Base-by-base conservation (phyloP, 495 filamentous ascomycete species). In the Cercophora samala region DNA sequence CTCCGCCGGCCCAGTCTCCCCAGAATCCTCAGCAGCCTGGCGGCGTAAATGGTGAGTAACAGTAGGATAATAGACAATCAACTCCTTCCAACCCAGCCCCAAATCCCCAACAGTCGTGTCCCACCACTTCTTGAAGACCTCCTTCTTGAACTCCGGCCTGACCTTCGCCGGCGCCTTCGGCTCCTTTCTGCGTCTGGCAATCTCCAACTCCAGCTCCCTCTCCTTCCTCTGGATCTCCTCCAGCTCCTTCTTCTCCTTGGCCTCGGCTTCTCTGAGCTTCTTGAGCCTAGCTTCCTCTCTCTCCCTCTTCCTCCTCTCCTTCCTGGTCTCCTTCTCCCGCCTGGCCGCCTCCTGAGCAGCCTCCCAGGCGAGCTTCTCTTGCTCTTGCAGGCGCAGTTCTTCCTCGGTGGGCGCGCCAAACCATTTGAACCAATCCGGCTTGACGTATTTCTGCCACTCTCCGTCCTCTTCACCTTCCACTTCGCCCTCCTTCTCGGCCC, bases 251-350 rank as follows among this genome's bases (percentile, higher is more conserved):
- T 46, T 46, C 37, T 46, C 37, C 37, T 13, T 46, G 3, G 37
- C 37, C 37, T 46, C 11, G 8, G 37, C 37, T 17, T 46, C 37
- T 17, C 37, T 46, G 5, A 46, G 15, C 37, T 46, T 46, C 37
- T 46, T 46, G 6, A 11, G 6, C 15, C 37, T 46, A 15, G 37
- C 65, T 46, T 32, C 62, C 21, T 60, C 37, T 62, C 51, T 32
- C 62, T 46, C 60, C 62, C 64, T 71, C 60, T 79, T 73, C 66
- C 77, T 80, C 15, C 75, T 75, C 68, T 86, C 82, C 69, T 81
- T 81, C 63, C 78, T 65, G 55, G 73, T 73, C 17, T 76, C 75
- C 59, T 80, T 77, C 54, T 79, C 37, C 37, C 37, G 8, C 13
- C 37, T 46, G 15, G 37, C 37, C 5, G 37, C 5, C 37, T 46